These are phyloP conservation scores for Trypanosoma cruzi DNA, from an alignment of 208 protist species.

Conservation along the genomic window DNA sequence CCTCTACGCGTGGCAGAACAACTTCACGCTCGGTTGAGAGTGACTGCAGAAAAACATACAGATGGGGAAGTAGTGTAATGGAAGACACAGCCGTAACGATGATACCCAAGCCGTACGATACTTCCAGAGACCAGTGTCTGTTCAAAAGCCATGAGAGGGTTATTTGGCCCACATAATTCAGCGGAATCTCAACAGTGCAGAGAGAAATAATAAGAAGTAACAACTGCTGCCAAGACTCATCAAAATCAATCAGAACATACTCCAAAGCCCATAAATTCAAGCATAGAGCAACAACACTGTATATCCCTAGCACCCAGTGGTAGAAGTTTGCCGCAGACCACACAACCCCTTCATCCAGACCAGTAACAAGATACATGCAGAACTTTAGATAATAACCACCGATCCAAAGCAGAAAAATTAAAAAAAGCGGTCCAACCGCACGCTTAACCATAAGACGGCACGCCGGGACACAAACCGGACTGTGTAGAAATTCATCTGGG, in stretches of 20 bases:
- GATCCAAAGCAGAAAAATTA: constrained; percentile 16
- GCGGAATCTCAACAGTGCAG: constrained; percentile 23
- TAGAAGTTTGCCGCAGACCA: constrained; percentile 27
- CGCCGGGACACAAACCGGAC: constrained; percentile 21
- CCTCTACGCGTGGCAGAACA: constrained; percentile 23
- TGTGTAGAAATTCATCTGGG: constrained; percentile 5
- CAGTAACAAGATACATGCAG: constrained; percentile 26
- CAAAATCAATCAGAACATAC: constrained; percentile 18
- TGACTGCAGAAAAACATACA: constrained; percentile 24
- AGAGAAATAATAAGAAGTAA: constrained; percentile 24
- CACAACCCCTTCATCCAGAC: constrained; percentile 29
- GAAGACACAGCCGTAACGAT: constrained; percentile 19
- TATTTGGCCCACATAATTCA: constrained; percentile 30
- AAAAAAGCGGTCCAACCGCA: neutral
- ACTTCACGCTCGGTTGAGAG: constrained; percentile 19
- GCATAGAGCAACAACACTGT: constrained; percentile 20
- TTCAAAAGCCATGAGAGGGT: constrained; percentile 17
- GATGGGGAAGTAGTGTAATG: constrained; percentile 19
- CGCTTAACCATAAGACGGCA: neutral
- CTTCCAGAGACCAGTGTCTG: constrained; percentile 20
- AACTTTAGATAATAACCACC: constrained; percentile 34
- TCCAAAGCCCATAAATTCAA: constrained; percentile 25
- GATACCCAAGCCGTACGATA: constrained; percentile 30
- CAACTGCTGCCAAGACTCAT: constrained; percentile 26
- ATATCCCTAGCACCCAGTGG: constrained; percentile 30